Evolutionary conservation across 2,329 filamentous ascomycete species (phyloP).

Genomic region (Scorias spongiosa): DNA sequence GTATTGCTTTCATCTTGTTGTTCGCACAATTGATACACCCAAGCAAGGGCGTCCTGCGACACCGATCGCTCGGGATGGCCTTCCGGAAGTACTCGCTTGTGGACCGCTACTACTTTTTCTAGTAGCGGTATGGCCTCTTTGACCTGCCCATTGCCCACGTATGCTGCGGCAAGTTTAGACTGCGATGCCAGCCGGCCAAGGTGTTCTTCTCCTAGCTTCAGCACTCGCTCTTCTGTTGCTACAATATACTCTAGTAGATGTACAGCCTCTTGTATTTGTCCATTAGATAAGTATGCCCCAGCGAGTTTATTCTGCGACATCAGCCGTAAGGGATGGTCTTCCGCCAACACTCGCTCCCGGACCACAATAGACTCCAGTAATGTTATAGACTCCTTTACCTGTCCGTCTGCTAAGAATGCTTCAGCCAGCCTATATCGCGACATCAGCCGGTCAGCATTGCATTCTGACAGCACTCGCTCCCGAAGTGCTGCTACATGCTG

Average conservation of each 20-base stretch:
- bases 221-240: not conserved
- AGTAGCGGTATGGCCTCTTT: slow-evolving; percentile 12
- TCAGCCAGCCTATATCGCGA: slow-evolving; percentile 3
- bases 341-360: slow-evolving; percentile 1
- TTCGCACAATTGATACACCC: slow-evolving; percentile 5
- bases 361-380: slow-evolving; percentile 12
- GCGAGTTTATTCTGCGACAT: slow-evolving; percentile 9
- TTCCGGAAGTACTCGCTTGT: slow-evolving; percentile 1
- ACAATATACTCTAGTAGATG: slow-evolving; percentile 3
- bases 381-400: slow-evolving; percentile 9
- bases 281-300: slow-evolving; percentile 6
- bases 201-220: slow-evolving; percentile 1
- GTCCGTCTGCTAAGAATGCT: slow-evolving; percentile 9
- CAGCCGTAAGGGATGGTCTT: slow-evolving; percentile 4
- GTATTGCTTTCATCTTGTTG: no score
- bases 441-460: slow-evolving; percentile 1
- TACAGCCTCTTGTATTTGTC: slow-evolving; percentile 9
- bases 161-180: slow-evolving; percentile 12
- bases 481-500: slow-evolving; percentile 9
- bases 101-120: slow-evolving; percentile 10
- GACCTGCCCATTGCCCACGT: slow-evolving; percentile 7
- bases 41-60: slow-evolving; percentile 9
- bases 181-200: slow-evolving; percentile 2
- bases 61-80: slow-evolving; percentile 4
- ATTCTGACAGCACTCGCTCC: slow-evolving; percentile 1